These are phyloP conservation scores for Aquilaria malaccensis DNA, from an alignment of 345 rosid species.

Conservation along the genomic window DNA sequence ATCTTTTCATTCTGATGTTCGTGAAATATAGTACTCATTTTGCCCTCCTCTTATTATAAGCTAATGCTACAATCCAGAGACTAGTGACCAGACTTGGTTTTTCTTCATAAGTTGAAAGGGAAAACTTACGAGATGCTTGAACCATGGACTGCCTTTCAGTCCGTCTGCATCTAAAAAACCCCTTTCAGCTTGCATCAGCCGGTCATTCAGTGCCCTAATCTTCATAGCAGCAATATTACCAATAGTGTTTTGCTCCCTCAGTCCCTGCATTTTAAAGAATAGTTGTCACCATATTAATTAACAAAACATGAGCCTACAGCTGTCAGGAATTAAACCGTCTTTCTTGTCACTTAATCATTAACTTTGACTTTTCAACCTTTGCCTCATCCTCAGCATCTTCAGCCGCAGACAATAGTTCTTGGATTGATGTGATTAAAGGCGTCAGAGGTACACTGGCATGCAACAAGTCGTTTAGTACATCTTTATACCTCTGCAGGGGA, in stretches of 20 bases:
- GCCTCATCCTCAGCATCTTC: conserved; percentile 52
- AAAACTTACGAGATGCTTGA: conserved; percentile 78
- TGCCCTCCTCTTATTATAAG: not conserved
- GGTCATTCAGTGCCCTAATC: conserved; percentile 65
- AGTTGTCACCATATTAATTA: not conserved
- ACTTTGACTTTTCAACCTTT: conserved; percentile 26
- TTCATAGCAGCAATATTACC: conserved; percentile 24
- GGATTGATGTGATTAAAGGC: conserved; percentile 52
- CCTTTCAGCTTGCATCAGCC: conserved; percentile 86
- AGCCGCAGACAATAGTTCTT: conserved; percentile 52
- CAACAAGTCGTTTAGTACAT: conserved; percentile 39
- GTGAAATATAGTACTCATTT: no score
- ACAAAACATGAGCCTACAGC: not conserved
- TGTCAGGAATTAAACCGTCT: not conserved
- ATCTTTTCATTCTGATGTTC: no score
- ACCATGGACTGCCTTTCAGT: conserved; percentile 72
- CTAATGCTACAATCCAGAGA: not conserved
- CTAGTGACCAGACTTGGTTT: not conserved
- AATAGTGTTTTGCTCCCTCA: conserved; percentile 25
- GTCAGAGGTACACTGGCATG: conserved; percentile 34
- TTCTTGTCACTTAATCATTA: no score
- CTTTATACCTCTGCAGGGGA: conserved; percentile 40
- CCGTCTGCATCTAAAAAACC: conserved; percentile 84
- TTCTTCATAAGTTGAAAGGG: not conserved
- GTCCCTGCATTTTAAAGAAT: conserved; percentile 32